Conservation (phyloP, 1,284 basidiomycete genomes). For the Porogramme epimiltina region DNA sequence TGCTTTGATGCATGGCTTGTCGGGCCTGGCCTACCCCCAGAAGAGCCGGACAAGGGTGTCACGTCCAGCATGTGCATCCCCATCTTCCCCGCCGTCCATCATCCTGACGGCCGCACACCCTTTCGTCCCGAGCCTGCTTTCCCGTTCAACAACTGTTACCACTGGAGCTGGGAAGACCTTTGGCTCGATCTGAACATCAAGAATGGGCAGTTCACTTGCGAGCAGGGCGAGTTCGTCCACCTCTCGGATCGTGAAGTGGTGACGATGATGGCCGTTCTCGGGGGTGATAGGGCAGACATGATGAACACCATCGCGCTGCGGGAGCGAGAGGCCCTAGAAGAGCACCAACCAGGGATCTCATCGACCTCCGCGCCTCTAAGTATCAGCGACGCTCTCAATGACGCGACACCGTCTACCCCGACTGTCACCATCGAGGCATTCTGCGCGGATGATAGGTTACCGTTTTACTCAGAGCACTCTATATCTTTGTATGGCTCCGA, state of each 20-base stretch:
- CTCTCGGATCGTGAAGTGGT: not conserved
- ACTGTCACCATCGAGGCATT: too few relatives aligned
- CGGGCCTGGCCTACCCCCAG: not conserved
- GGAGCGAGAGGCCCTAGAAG: too few relatives aligned
- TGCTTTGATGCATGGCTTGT: not conserved
- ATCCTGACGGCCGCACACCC: not conserved
- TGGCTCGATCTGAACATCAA: not conserved
- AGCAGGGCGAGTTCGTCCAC: not conserved
- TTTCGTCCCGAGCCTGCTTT: not conserved
- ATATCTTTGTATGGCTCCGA: too few relatives aligned
- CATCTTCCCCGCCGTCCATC: conserved; percentile 4
- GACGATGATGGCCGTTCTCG: too few relatives aligned
- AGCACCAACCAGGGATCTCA: too few relatives aligned
- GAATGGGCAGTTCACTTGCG: not conserved
- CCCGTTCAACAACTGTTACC: conserved; percentile 3
- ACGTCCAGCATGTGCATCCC: conserved; percentile 8
- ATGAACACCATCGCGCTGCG: too few relatives aligned
- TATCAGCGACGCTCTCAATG: too few relatives aligned
- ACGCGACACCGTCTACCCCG: too few relatives aligned
- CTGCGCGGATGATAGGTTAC: too few relatives aligned
- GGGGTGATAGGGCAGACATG: too few relatives aligned
- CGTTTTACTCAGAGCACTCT: too few relatives aligned
- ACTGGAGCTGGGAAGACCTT: not conserved
- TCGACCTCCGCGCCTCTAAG: too few relatives aligned
- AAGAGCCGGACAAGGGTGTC: not conserved